Percentiles rank a stretch among this genome's conserved stretches.
phyloP scores from a whole-genome alignment of 2,329 filamentous ascomycete genomes.

The Penicillium sp. region DNA sequence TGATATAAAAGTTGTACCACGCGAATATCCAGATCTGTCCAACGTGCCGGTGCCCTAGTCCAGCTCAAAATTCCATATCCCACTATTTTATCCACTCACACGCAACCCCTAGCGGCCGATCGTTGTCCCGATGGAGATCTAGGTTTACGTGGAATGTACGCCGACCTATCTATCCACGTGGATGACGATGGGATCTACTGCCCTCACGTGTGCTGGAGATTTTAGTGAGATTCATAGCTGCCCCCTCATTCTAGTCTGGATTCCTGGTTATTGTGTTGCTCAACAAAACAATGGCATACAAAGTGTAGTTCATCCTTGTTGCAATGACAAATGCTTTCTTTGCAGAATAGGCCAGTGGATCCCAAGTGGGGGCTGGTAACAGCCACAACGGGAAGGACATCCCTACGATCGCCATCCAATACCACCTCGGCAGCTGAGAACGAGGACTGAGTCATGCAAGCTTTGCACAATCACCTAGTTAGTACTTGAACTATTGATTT shows the following conservation, averaged over 20 bases:
- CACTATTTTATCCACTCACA: conserved; percentile 6
- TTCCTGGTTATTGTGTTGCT: neutral
- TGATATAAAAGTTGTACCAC: conserved; percentile 4
- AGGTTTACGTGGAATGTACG: neutral
- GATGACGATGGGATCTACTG: neutral
- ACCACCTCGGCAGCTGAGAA: neutral
- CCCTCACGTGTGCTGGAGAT: neutral
- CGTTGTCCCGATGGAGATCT: neutral
- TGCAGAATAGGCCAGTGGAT: neutral
- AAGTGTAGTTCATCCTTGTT: neutral
- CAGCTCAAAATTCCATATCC: conserved; percentile 1
- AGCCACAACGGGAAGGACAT: neutral
- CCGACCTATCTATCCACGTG: neutral
- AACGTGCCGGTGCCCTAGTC: neutral
- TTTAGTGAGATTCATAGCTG: neutral
- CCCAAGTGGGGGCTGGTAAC: neutral
- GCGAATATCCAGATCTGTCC: neutral
- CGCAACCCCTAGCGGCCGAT: conserved; percentile 5
- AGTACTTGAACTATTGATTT: neutral
- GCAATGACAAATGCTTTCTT: neutral
- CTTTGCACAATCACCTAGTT: neutral
- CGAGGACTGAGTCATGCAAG: neutral
- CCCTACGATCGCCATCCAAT: conserved; percentile 5
- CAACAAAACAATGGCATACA: neutral
- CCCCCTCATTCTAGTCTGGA: neutral